Conservation (phyloP, 2,329 filamentous ascomycete species). For the Penicillium sp. region DNA sequence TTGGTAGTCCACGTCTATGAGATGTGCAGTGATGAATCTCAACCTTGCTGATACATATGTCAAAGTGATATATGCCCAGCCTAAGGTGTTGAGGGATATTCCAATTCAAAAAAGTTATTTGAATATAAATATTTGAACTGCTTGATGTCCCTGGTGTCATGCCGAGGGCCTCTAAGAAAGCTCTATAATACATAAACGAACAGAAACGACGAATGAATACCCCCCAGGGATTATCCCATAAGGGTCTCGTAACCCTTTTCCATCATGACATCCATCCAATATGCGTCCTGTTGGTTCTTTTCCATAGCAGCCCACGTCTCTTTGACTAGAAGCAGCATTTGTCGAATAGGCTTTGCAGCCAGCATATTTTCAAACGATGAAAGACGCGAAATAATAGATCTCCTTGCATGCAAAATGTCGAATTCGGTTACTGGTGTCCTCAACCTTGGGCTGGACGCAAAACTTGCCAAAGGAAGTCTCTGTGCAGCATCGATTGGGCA, state of each 20-base stretch:
- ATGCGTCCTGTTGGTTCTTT: not conserved
- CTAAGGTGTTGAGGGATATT: too few species aligned
- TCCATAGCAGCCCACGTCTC: not conserved
- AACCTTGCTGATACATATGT: too few species aligned
- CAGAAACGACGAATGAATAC: too few species aligned
- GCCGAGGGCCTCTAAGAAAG: too few species aligned
- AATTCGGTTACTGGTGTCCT: not conserved
- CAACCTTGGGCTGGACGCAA: not conserved
- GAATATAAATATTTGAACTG: too few species aligned
- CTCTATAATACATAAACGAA: too few species aligned
- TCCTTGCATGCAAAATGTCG: not conserved
- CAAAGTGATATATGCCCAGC: too few species aligned
- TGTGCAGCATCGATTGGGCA: not conserved
- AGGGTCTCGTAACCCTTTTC: not conserved
- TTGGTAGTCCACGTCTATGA: too few species aligned
- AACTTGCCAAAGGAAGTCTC: not conserved
- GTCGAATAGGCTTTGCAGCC: not conserved
- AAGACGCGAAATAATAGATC: not conserved
- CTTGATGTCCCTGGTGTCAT: too few species aligned
- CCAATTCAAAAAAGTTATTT: too few species aligned
- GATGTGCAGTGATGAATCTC: too few species aligned
- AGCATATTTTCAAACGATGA: not conserved
- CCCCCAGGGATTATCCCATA: not conserved
- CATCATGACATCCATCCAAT: not conserved
- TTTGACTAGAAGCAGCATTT: not conserved